Evolutionary conservation across 2,329 filamentous ascomycete species (phyloP), one percentile per base, ranked within the genome.

Genomic region (Pseudogymnoascus sp.): DNA sequence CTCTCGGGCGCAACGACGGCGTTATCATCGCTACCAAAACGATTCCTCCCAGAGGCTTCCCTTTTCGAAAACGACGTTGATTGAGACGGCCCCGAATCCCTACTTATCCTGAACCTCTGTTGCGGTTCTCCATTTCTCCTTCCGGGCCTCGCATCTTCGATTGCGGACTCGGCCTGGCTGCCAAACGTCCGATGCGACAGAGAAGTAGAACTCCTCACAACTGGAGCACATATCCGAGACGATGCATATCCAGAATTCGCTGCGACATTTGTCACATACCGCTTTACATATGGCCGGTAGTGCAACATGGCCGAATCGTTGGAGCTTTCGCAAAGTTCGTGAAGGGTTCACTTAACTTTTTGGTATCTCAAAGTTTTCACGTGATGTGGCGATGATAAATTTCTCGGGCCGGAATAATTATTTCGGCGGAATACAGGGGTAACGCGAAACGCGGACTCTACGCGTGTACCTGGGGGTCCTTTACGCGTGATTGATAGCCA

Each of bases 231-330:
- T 56, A 56, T 36, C 16, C 28, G 49, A 21, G 28, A 56, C 9
- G 49, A 18, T 14, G 49, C 18, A 34, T 14, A 34, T 21, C 8
- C 16, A 56, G 28, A 34, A 16, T 12, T 56, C 8, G 16, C 11
- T 7, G 49, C 28, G 49, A 56, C 31, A 34, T 36, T 56, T 34
- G 49, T 56, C 49, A 56, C 28, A 21, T 56, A 34, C 49, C 49
- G 49, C 49, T 36, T 56, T 56, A 34, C 49, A 21, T 56, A 56
- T 36, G 49, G 49, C 28, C 49, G 49, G 49, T 56, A 56, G 49
- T 34, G 28, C 49, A 56, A 56, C 49, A 56, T 56, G 49, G 49
- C 28, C 49, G 49, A 56, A 56, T 56, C 49, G 49, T 56, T 56
- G 28, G 16, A 56, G 49, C 49, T 56, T 34, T 56, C 49, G 49